A percentile compares a stretch with the other conserved stretches of the same genome.
Conservation (phyloP, 345 rosid genomes). For the Pugionium cornutum region DNA sequence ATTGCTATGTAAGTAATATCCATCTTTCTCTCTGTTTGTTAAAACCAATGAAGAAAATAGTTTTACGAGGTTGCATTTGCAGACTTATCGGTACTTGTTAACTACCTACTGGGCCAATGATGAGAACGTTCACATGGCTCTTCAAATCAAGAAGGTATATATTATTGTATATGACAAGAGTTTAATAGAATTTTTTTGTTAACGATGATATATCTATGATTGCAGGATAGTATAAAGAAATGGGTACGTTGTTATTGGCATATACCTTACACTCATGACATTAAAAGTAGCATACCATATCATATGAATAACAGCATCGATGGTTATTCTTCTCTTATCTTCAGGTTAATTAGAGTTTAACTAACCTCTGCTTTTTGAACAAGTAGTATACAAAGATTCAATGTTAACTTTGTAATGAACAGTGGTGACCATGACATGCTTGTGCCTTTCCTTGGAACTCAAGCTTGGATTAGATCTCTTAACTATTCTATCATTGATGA, state of each 20-base stretch:
- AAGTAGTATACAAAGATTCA: background rate
- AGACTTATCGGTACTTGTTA: conserved; percentile 20
- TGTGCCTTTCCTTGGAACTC: conserved; percentile 54
- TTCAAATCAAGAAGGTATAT: conserved; percentile 26
- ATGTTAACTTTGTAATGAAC: conserved; percentile 1
- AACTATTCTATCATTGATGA: conserved; percentile 58
- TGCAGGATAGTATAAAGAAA: conserved; percentile 28
- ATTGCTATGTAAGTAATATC: conserved; percentile 34
- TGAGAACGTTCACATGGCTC: conserved; percentile 35
- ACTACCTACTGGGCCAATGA: conserved; percentile 36
- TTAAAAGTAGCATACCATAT: conserved; percentile 28
- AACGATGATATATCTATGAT: background rate
- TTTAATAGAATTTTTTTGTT: background rate
- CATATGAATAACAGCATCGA: conserved; percentile 33
- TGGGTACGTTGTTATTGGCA: conserved; percentile 28
- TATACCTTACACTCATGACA: conserved; percentile 25
- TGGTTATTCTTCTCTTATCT: conserved; percentile 37
- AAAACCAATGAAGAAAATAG: background rate
- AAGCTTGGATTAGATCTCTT: conserved; percentile 63
- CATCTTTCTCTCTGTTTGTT: conserved; percentile 21
- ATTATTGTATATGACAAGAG: background rate
- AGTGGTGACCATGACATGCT: conserved; percentile 67
- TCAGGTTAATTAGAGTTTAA: conserved; percentile 23
- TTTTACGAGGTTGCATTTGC: conserved; percentile 29
- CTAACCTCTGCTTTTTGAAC: no score